Base-by-base conservation (phyloP, 1,284 basidiomycete genomes). In the Boletellus deceptivus region DNA sequence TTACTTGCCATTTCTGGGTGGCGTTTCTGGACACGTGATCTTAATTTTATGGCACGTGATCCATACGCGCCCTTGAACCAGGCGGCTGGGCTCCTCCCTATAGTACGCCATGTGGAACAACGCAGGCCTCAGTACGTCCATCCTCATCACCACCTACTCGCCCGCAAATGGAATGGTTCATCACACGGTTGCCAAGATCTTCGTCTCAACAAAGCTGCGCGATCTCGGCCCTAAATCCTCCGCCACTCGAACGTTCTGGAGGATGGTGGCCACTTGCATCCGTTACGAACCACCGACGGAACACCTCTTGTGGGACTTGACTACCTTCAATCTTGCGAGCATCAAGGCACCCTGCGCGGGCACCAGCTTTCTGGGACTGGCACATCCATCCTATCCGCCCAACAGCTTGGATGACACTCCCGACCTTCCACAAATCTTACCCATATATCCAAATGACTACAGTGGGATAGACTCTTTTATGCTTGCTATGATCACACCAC, bases 121-220 rank as follows among this genome's bases (percentile, higher is more conserved):
- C 50, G 61, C 61, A 40, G 61, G 61, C 2, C 61, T 63, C 1
- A 67, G 63, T 42, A 67, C 64, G 33, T 61, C 53, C 3, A 34
- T 67, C 35, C 64, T 67, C 46, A 63, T 65, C 17, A 65, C 62
- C 5, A 45, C 53, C 6, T 7, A 16, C 29, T 53, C 61, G 2
- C 62, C 64, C 1, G 62, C 64, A 9, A 63, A 63, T 31, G 61
- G 61, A 43, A 63, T 67, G 61, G 39, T 63, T 35, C 62, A 67
- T 18, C 61, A 65, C 35, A 48, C 52, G 14, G 52, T 67, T 17
- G 64, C 64, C 34, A 61, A 44, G 31, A 65, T 49, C 38, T 67
- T 63, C 20, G 52, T 67, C 27, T 57, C 61, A 3, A 63, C 61
- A 36, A 67, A 57, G 39, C 43, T 67, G 22, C 61, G 52, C 46